Conservation (phyloP, 352 stramenopile species). For the Pythium angustatum region DNA sequence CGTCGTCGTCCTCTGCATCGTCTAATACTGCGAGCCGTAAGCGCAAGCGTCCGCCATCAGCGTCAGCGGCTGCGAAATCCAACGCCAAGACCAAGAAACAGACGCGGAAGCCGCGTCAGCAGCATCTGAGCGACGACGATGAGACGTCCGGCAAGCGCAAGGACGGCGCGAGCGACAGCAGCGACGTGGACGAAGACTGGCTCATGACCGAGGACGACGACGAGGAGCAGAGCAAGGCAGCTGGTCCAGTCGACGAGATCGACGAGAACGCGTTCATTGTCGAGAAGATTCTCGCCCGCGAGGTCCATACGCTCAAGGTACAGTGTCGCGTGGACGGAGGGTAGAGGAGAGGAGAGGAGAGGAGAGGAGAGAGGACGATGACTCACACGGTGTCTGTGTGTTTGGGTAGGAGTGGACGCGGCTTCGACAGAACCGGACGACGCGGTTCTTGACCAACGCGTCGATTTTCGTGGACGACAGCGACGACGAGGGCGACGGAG, state of each 20-base stretch:
- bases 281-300: conserved; percentile 78
- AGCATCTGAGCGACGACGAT: conserved; percentile 11
- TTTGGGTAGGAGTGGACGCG: conserved; percentile 61
- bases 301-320: conserved; percentile 72
- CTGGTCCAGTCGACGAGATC: conserved; percentile 35
- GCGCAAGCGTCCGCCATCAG: conserved; percentile 25
- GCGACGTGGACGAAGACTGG: conserved; percentile 20
- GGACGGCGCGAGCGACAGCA: conserved; percentile 14
- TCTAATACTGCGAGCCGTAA: conserved; percentile 15
- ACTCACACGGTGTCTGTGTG: neutral
- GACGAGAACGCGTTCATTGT: conserved; percentile 81
- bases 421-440: conserved; percentile 71
- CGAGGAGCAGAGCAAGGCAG: too few relatives aligned
- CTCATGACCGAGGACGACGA: conserved; percentile 22
- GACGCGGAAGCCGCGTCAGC: conserved; percentile 11
- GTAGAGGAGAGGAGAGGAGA: neutral
- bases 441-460: conserved; percentile 71
- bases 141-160: neutral
- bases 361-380: neutral
- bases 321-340: neutral
- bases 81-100: conserved; percentile 22
- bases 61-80: neutral
- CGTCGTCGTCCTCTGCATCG: neutral
- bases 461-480: conserved; percentile 82
- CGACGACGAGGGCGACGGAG: conserved; percentile 41